A percentile compares a stretch with the other conserved stretches of the same genome.
phyloP scores from a whole-genome alignment of 1,139 yeast species.

The Blastobotrys elegans region DNA sequence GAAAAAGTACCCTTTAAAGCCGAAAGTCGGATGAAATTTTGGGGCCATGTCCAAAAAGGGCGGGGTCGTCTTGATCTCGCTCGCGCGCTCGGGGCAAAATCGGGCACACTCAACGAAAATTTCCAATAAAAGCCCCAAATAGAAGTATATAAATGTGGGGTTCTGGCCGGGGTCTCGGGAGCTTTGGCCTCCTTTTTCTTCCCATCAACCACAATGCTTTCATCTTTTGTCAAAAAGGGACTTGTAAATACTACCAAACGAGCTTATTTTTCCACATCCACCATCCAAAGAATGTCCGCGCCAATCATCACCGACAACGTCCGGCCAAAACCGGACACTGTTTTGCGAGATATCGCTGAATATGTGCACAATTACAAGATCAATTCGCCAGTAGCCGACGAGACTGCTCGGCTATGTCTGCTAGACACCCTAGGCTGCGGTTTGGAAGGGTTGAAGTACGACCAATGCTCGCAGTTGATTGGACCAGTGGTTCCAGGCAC shows the following conservation, averaged over 20 bases:
- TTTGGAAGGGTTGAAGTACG: conserved; percentile 52
- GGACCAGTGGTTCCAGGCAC: conserved; percentile 56
- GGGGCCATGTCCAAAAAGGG: too few relatives aligned
- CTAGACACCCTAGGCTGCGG: conserved; percentile 58
- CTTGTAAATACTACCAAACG: conserved; percentile 3
- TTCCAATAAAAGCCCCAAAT: too few relatives aligned
- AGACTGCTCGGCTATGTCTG: conserved; percentile 51
- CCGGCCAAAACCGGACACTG: conserved; percentile 47
- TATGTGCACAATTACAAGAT: conserved; percentile 47
- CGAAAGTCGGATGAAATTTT: too few relatives aligned
- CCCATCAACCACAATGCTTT: neutral
- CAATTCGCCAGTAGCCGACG: conserved; percentile 44
- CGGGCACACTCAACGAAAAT: too few relatives aligned
- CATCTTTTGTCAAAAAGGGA: conserved; percentile 2
- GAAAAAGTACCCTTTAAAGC: too few relatives aligned
- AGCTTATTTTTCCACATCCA: conserved; percentile 8
- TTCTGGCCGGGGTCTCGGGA: neutral
- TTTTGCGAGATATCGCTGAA: conserved; percentile 45
- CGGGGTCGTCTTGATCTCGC: too few relatives aligned
- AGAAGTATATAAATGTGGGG: conserved; percentile 10
- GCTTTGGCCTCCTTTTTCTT: neutral
- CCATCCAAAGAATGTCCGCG: conserved; percentile 21
- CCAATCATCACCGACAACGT: conserved; percentile 40
- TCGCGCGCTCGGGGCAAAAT: too few relatives aligned
- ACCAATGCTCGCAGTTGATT: conserved; percentile 44